A percentile compares a stretch with the other conserved stretches of the same genome.
These are phyloP conservation scores for Firmiana major DNA, from an alignment of 345 rosid genomes.

Conservation along the genomic window DNA sequence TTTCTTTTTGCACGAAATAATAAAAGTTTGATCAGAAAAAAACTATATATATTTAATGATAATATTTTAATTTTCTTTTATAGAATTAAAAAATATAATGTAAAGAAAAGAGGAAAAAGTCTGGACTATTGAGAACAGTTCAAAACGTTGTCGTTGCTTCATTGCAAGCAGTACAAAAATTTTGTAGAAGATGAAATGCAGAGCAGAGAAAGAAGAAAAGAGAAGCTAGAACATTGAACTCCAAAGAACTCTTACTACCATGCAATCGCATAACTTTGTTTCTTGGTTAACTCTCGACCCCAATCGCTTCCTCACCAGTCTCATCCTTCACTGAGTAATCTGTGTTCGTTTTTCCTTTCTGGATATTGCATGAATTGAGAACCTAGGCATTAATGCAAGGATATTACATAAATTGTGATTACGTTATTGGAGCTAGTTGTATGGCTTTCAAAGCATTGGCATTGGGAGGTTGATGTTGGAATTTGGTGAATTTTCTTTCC, in stretches of 20 bases:
- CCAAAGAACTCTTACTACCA: conserved; percentile 47
- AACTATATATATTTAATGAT: too few species aligned
- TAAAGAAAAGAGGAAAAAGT: too few species aligned
- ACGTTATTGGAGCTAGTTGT: conserved; percentile 2
- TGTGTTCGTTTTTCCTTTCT: neutral
- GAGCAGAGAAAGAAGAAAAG: neutral
- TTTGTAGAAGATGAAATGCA: neutral
- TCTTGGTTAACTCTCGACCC: conserved; percentile 35
- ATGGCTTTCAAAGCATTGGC: neutral
- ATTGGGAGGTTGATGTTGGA: neutral
- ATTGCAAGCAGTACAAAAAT: neutral
- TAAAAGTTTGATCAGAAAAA: too few species aligned
- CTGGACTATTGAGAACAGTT: neutral
- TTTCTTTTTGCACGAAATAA: neutral
- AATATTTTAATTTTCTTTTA: too few species aligned
- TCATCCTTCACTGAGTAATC: conserved; percentile 59
- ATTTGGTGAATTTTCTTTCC: neutral
- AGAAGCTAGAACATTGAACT: conserved; percentile 48
- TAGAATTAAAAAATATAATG: too few species aligned
- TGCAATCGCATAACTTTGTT: conserved; percentile 37
- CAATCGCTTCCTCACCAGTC: conserved; percentile 59
- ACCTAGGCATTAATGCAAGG: neutral
- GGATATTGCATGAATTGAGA: too few species aligned
- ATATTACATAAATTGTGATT: neutral
- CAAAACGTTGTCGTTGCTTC: neutral